phyloP scores from a whole-genome alignment of 345 rosid species.

The Toxicodendron radicans region DNA sequence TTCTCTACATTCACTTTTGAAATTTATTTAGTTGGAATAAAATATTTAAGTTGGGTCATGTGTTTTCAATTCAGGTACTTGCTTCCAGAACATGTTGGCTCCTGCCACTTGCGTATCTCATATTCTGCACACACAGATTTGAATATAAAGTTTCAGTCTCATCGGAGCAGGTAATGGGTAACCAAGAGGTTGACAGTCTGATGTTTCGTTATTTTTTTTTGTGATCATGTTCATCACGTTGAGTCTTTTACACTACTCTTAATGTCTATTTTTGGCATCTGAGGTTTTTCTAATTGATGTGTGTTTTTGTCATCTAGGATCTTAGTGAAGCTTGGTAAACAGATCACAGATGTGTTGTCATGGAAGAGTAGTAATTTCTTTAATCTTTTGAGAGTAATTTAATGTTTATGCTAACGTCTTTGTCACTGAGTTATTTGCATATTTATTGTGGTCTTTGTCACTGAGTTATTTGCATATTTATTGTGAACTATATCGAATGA shows the following conservation, averaged over 20 bases:
- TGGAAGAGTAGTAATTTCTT: constrained; percentile 53
- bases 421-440: constrained; percentile 20
- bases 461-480: constrained; percentile 4
- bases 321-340: constrained; percentile 56
- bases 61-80: constrained; percentile 57
- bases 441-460: too few species aligned
- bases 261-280: constrained; percentile 18
- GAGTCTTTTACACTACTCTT: background rate
- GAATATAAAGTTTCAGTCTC: constrained; percentile 98
- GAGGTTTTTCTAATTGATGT: constrained; percentile 37
- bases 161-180: constrained; percentile 82
- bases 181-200: background rate
- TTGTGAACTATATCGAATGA: constrained; percentile 9
- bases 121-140: constrained; percentile 97
- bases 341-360: constrained; percentile 46
- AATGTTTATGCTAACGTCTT: constrained; percentile 18
- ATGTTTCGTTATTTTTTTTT: constrained; percentile 3
- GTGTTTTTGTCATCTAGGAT: constrained; percentile 51
- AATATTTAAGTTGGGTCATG: constrained; percentile 3
- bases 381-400: constrained; percentile 35
- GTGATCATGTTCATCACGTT: constrained; percentile 19
- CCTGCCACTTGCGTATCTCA: constrained; percentile 80
- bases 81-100: constrained; percentile 78
- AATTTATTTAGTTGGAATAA: constrained; percentile 1
- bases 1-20: background rate